Evolutionary conservation across 192 early-diverging fungal species (phyloP), one percentile per base, ranked within the genome.

Genomic region (Coemansia sp.): DNA sequence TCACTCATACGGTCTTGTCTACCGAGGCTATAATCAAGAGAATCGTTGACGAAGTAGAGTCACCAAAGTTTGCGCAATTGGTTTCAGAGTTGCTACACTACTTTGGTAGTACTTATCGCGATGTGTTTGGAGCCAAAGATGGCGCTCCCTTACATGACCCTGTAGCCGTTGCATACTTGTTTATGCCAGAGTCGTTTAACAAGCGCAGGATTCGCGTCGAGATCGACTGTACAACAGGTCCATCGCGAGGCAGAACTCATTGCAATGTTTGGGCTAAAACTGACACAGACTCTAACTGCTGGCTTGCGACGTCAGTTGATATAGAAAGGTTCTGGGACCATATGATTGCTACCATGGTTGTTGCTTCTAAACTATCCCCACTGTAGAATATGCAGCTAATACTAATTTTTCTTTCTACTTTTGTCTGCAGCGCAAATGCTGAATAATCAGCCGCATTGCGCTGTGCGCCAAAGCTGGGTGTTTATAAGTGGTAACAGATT

Each of bases 61-160:
- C 62, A 11, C 58, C 77, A 5, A 46, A 41, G 13, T 79, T 79
- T 64, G 62, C 71, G 1, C 36, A 70, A 41, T 29, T 79, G 5
- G 34, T 70, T 10, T 64, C 47, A 4, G 71, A 73, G 10, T 57
- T 79, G 46, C 62, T 73, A 2, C 31, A 22, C 15, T 70, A 61
- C 36, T 74, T 70, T 40, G 43, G 64, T 3, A 64, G 38, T 33
- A 73, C 58, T 1, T 73, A 71, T n/a, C 38, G 18, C 0, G 39
- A 67, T 22, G 58, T 67, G 18, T 62, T 64, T 57, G 72, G 65
- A 24, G 38, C 22, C 6, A 57, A 64, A 3, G 69, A 55, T 31
- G 77, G 77, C 29, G 65, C 65, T 0, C 77, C 77, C 2, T 47
- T 79, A 3, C 71, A 79, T n/a, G 77, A 79, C 41, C 77, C 77